Conservation (phyloP, 805 yeast species). For the Lipomyces sp. region DNA sequence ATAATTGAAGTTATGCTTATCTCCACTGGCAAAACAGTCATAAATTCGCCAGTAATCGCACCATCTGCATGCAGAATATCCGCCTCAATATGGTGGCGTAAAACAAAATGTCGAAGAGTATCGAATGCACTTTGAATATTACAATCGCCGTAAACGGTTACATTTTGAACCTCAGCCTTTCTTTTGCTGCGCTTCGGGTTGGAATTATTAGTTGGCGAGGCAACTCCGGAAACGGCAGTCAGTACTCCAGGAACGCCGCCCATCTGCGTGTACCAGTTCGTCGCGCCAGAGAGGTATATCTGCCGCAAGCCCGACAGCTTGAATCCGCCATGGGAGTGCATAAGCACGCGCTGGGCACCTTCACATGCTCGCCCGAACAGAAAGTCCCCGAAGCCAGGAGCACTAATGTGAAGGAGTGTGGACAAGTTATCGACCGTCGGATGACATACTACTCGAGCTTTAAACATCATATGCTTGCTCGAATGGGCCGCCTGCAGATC, state of each 20-base stretch:
- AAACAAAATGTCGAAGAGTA: constrained; percentile 84
- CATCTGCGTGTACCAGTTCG: constrained; percentile 61
- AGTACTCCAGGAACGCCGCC: constrained; percentile 93
- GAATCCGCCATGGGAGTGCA: constrained; percentile 49
- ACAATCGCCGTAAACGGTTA: constrained; percentile 51
- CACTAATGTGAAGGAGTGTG: not conserved
- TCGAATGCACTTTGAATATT: constrained; percentile 57
- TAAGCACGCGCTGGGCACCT: constrained; percentile 76
- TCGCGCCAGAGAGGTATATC: constrained; percentile 70
- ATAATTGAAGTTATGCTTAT: too few species aligned
- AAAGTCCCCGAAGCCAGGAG: constrained; percentile 36
- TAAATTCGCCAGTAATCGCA: constrained; percentile 35
- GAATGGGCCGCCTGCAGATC: too few species aligned
- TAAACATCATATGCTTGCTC: not conserved
- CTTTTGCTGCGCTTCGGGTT: too few species aligned
- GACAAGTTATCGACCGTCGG: constrained; percentile 2
- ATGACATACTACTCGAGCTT: not conserved
- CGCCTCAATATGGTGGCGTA: constrained; percentile 65
- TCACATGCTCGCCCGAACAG: constrained; percentile 79
- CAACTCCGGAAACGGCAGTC: constrained; percentile 54
- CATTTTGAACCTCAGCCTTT: constrained; percentile 61
- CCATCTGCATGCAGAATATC: constrained; percentile 29
- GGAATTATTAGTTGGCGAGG: too few species aligned
- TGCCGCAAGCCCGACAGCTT: constrained; percentile 57
- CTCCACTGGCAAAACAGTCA: constrained; percentile 20